Percentiles rank a stretch among this genome's conserved stretches.
These are phyloP conservation scores for Iris pallida DNA, from an alignment of 116 monocot species.

Conservation along the genomic window DNA sequence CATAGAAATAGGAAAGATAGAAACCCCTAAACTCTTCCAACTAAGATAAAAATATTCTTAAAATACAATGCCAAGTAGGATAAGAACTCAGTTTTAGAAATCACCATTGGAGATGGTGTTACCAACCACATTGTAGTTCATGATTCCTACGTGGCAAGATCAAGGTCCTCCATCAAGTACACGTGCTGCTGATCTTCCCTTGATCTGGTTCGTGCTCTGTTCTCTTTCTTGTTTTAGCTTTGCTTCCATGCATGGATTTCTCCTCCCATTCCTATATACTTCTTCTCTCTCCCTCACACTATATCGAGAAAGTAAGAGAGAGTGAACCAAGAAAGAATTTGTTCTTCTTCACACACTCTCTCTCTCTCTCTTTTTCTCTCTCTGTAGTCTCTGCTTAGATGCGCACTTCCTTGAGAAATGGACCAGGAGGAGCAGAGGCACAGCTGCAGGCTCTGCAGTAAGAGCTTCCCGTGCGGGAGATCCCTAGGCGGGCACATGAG, in stretches of 20 bases:
- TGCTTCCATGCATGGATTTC: constrained; percentile 55
- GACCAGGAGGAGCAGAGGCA: constrained; percentile 16
- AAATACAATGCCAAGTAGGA: no score
- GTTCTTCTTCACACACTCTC: neutral
- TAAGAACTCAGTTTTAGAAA: no score
- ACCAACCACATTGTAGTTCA: no score
- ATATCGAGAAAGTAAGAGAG: neutral
- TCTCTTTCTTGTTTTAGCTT: constrained; percentile 6
- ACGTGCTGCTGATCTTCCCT: constrained; percentile 12
- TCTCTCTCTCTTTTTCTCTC: no score
- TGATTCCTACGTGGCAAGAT: neutral
- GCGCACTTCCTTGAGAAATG: neutral
- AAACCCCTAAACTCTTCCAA: no score
- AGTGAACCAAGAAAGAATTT: neutral
- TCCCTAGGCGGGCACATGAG: constrained; percentile 69
- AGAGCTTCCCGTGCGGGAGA: constrained; percentile 44
- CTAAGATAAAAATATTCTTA: no score
- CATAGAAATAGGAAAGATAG: no score
- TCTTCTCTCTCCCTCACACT: neutral
- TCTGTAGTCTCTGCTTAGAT: no score
- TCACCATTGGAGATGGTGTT: no score
- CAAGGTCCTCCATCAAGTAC: constrained; percentile 2
- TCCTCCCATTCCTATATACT: constrained; percentile 1
- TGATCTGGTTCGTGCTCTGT: neutral
- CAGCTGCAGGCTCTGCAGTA: constrained; percentile 39